phyloP scores from a whole-genome alignment of 805 yeast species.

The Pichia thaimueangensis region DNA sequence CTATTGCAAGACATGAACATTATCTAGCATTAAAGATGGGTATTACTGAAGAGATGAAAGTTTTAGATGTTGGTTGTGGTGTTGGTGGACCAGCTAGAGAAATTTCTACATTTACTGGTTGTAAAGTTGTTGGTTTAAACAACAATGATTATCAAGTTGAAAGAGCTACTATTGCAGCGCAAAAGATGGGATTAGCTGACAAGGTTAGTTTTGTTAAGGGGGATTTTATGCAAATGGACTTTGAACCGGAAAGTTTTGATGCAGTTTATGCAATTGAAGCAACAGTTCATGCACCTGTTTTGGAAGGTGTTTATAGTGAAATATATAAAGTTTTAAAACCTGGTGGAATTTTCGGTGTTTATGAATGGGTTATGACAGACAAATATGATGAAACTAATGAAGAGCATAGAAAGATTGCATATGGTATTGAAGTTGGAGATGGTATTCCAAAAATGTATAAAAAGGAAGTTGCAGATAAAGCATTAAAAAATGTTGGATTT shows the following conservation, averaged over 20 bases:
- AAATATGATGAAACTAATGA: constrained; percentile 78
- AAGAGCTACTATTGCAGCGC: constrained; percentile 80
- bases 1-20: constrained; percentile 96
- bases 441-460: constrained; percentile 97
- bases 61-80: constrained; percentile 97
- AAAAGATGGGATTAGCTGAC: constrained; percentile 55
- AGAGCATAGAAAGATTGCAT: constrained; percentile 89
- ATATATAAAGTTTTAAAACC: constrained; percentile 94
- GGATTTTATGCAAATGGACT: constrained; percentile 99
- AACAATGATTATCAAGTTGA: constrained; percentile 96
- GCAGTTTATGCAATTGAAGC: constrained; percentile 99
- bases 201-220: constrained; percentile 88
- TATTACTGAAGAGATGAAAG: constrained; percentile 72
- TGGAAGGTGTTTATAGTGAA: constrained; percentile 93
- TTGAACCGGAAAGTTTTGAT: constrained; percentile 82
- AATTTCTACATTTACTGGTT: constrained; percentile 84
- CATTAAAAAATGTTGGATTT: constrained; percentile 82
- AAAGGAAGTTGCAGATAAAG: constrained; percentile 79
- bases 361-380: constrained; percentile 99
- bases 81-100: constrained; percentile 99
- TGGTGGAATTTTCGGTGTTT: constrained; percentile 96
- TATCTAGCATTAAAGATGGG: constrained; percentile 85
- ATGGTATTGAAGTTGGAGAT: constrained; percentile 97
- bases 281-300: constrained; percentile 93
- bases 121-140: constrained; percentile 82